Evolutionary conservation across 2,329 filamentous ascomycete species (phyloP).

Genomic region (Sphaerulina populicola): DNA sequence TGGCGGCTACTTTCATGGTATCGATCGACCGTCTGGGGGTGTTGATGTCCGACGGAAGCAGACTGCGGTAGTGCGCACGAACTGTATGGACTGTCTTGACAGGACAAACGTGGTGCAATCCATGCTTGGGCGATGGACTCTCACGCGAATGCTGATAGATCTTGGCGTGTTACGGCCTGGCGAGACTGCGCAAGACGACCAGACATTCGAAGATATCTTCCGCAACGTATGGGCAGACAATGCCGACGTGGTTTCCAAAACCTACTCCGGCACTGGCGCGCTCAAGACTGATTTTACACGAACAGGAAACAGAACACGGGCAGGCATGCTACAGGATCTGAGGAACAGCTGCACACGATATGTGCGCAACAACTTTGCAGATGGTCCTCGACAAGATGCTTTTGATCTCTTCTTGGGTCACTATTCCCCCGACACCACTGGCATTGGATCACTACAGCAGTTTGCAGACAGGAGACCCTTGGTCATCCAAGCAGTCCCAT

Average conservation of each 20-base stretch:
- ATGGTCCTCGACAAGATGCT: constrained; percentile 88
- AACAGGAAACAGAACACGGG: constrained; percentile 79
- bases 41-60: constrained; percentile 76
- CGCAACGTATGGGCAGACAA: constrained; percentile 98
- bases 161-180: constrained; percentile 68
- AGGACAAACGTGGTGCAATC: constrained; percentile 97
- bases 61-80: constrained; percentile 86
- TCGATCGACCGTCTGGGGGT: constrained; percentile 71
- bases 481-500: constrained; percentile 87
- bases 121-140: constrained; percentile 82
- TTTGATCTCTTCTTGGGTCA: constrained; percentile 89
- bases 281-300: constrained; percentile 97
- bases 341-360: constrained; percentile 85
- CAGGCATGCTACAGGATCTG: constrained; percentile 75
- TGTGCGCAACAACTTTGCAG: constrained; percentile 85
- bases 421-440: constrained; percentile 66
- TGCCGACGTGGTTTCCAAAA: constrained; percentile 83
- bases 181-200: constrained; percentile 69
- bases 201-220: constrained; percentile 80
- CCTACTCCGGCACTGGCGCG: constrained; percentile 91
- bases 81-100: constrained; percentile 99
- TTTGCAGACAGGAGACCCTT: constrained; percentile 81
- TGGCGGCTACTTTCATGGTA: constrained; percentile 86
- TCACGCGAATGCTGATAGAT: constrained; percentile 83
- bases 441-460: constrained; percentile 61